Evolutionary conservation across 2,329 filamentous ascomycete genomes (phyloP), one percentile per base, ranked within the genome.

Genomic region (Dactylellina sp.): DNA sequence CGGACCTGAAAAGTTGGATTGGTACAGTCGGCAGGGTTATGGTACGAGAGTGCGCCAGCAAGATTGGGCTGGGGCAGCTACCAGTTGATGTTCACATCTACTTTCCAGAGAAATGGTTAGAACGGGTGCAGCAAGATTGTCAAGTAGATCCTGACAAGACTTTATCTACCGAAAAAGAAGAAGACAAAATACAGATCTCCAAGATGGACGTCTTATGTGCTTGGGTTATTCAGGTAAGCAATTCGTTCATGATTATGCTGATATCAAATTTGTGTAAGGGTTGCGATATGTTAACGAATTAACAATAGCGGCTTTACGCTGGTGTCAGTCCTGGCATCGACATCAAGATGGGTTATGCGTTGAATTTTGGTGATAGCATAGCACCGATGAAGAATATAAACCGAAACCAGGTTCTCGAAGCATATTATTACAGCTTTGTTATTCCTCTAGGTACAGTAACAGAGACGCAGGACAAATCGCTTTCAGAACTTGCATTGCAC

Each of bases 271-370:
- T 32, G 9, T 4, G 9, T 32, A 11, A 22, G 9, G 2, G n/a
- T n/a, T n/a, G n/a, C n/a, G n/a, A n/a, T n/a, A 6, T 0, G 11
- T 7, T 24, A 32, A 32, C 22, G 12, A 32, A n/a, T 14, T 22
- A 9, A 7, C 4, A 24, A 37, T 6, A 70, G 56, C 53, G 49
- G 25, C 40, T 55, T 3, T 70, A 70, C 7, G n/a, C 24, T 1
- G 35, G 25, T 7, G 32, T 49, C 12, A 39, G 56, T 22, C 55
- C 46, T 9, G 46, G 35, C 7, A 44, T 70, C 14, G 42, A 32
- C 9, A 0, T 70, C 16, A 61, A 47, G 2, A 25, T 71, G 50
- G 65, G 65, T n/a, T 71, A 63, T 32, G 65, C 65, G 14, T 63
- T 71, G 20, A 59, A 46, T n/a, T 71, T 53, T 12, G 20, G 49